These are phyloP conservation scores for Cornus controversa DNA, from an alignment of 148 eudicot species.

Conservation along the genomic window DNA sequence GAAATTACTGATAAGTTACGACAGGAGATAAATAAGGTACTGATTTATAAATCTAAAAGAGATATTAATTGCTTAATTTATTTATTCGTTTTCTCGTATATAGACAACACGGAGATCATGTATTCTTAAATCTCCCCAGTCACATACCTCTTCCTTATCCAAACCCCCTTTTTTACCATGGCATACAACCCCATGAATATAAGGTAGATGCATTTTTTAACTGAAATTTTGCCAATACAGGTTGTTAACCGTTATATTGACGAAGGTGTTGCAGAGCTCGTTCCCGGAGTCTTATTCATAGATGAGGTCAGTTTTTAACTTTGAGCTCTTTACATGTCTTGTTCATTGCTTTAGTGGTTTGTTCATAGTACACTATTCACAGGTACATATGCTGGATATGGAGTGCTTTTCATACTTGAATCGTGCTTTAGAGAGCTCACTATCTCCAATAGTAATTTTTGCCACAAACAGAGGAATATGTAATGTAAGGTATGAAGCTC, in stretches of 20 bases:
- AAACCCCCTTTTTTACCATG: neutral
- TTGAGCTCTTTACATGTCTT: slow-evolving; percentile 4
- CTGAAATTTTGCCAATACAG: slow-evolving; percentile 33
- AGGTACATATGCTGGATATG: slow-evolving; percentile 99
- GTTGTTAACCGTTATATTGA: slow-evolving; percentile 95
- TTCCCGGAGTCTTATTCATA: slow-evolving; percentile 93
- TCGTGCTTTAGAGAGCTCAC: slow-evolving; percentile 89
- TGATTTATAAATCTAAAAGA: neutral
- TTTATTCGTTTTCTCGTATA: neutral
- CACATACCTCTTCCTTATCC: neutral
- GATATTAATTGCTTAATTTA: neutral
- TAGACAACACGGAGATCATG: neutral
- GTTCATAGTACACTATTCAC: slow-evolving; percentile 14
- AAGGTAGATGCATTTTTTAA: neutral
- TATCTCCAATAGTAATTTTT: slow-evolving; percentile 94
- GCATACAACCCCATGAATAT: neutral
- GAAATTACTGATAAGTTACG: slow-evolving; percentile 96
- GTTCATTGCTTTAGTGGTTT: slow-evolving; percentile 3
- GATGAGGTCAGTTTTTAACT: slow-evolving; percentile 64
- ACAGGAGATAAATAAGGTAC: slow-evolving; percentile 94
- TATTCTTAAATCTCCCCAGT: too few species aligned
- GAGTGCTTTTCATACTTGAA: slow-evolving; percentile 97
- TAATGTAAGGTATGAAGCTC: slow-evolving; percentile 70
- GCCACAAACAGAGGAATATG: slow-evolving; percentile 97
- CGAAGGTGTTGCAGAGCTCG: slow-evolving; percentile 96